Evolutionary conservation across 169 alveolate genomes (phyloP), one percentile per base, ranked within the genome.

Genomic region (Plasmodium gaboni): DNA sequence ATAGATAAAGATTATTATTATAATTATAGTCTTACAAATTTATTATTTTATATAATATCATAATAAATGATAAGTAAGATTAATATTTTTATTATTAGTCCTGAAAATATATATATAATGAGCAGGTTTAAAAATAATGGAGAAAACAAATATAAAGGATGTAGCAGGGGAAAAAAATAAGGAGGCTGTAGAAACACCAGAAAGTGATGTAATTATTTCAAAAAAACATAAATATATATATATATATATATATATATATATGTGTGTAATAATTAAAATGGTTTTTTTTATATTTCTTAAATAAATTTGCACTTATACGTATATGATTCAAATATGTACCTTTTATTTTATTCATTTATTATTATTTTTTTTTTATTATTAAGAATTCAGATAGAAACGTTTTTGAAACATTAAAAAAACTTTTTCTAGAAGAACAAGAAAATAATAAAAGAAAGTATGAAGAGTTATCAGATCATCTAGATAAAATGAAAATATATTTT

Each of bases 401-500:
- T 32, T 80, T 80, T 80, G 90, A 80, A 55, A 68, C 71, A 13
- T 60, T 80, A 72, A 70, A 67, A 63, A 63, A 80, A n/a, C n/a
- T 80, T 26, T 80, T 80, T 48, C 61, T 80, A 17, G 90, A 80
- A 42, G 90, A 80, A 80, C 55, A 55, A 55, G 90, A 80, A 26
- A 80, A 17, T 26, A 80, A 51, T 61, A 80, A 55, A 50, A 57
- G 55, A 17, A 80, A 80, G 17, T 71, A 80, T 68, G 83, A 80
- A 68, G 83, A 80, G 22, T 48, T 80, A 28, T 50, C 71, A 55
- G 72, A 80, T 17, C 90, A 67, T 68, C 67, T 80, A 53, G 83
- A 80, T 17, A 80, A 80, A 80, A 67, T 80, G 60, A 80, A 80
- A 67, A 32, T 63, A 67, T 67, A 80, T 68, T 80, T 80, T 80